phyloP scores from a whole-genome alignment of 2,329 filamentous ascomycete species.

The Tetracladium maxilliforme region DNA sequence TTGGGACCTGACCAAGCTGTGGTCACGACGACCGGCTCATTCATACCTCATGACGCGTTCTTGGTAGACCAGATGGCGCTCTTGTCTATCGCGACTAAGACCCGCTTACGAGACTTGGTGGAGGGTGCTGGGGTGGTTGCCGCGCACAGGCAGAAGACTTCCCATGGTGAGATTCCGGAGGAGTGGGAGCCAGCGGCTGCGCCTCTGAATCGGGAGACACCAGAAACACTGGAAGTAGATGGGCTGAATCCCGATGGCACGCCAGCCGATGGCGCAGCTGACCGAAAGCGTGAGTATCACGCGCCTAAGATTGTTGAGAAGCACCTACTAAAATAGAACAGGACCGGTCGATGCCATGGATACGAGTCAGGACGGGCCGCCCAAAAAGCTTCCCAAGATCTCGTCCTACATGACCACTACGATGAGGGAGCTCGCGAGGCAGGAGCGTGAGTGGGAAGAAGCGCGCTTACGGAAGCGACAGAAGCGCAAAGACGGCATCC shows the following conservation, averaged over 20 bases:
- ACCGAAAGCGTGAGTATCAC: too few relatives aligned
- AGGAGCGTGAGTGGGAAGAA: slow-evolving; percentile 61
- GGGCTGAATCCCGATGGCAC: slow-evolving; percentile 14
- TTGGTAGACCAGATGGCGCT: slow-evolving; percentile 74
- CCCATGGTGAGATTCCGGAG: slow-evolving; percentile 63
- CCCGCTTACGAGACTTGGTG: slow-evolving; percentile 59
- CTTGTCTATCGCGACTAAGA: slow-evolving; percentile 69
- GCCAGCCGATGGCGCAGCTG: slow-evolving; percentile 19
- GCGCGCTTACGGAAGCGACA: slow-evolving; percentile 52
- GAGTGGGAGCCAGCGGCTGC: slow-evolving; percentile 63
- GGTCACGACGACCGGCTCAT: slow-evolving; percentile 49
- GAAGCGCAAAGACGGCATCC: slow-evolving; percentile 39
- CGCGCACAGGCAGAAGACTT: slow-evolving; percentile 57
- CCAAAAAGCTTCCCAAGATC: too few relatives aligned
- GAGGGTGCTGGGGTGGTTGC: slow-evolving; percentile 64
- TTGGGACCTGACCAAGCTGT: slow-evolving; percentile 47
- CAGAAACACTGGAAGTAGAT: slow-evolving; percentile 19
- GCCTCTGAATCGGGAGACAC: slow-evolving; percentile 26
- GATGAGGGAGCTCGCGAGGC: slow-evolving; percentile 42
- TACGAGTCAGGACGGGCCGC: too few relatives aligned
- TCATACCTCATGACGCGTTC: slow-evolving; percentile 60
- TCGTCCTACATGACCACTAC: too few relatives aligned
- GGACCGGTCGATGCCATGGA: too few relatives aligned
- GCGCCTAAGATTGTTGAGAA: too few relatives aligned
- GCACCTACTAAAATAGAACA: too few relatives aligned